A percentile compares a stretch with the other conserved stretches of the same genome.
phyloP scores from a whole-genome alignment of 768 basidiomycete species.

The Dentipellis sp. region DNA sequence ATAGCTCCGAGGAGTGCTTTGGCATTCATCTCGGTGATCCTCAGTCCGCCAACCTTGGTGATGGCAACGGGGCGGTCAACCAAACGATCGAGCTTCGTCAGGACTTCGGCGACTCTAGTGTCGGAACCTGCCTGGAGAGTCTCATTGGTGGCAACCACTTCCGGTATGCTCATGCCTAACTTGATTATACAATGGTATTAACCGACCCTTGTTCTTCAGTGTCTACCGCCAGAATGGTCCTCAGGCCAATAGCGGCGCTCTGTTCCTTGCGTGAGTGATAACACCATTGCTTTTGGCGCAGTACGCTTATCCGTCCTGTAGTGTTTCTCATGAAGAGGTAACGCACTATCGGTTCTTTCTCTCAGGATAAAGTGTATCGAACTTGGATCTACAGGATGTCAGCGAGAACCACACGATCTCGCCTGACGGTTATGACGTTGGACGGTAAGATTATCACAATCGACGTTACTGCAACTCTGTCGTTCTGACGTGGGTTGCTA shows the following conservation, averaged over 20 bases:
- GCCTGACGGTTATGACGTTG: conserved; percentile 23
- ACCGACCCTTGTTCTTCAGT: conserved; percentile 3
- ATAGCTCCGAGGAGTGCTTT: conserved; percentile 20
- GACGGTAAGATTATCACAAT: conserved; percentile 15
- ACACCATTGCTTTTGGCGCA: background rate
- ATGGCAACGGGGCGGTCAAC: conserved; percentile 34
- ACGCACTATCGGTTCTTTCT: background rate
- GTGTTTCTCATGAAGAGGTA: conserved; percentile 19
- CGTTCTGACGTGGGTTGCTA: background rate
- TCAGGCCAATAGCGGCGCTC: conserved; percentile 21
- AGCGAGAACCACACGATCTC: conserved; percentile 17
- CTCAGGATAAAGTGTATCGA: background rate
- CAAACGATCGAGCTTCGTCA: conserved; percentile 36
- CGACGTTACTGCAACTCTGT: background rate
- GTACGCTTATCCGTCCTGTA: background rate
- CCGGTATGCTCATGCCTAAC: background rate
- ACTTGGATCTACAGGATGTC: conserved; percentile 4
- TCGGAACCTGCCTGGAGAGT: conserved; percentile 34
- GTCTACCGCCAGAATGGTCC: conserved; percentile 23
- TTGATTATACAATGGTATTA: background rate
- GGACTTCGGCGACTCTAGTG: conserved; percentile 26
- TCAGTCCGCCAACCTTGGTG: conserved; percentile 38
- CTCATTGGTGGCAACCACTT: conserved; percentile 16
- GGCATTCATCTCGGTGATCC: conserved; percentile 25
- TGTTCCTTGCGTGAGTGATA: conserved; percentile 25